Evolutionary conservation across 164 flowering plant genomes (phyloP), one percentile per base, ranked within the genome.

Genomic region (Nymphaea colorata): DNA sequence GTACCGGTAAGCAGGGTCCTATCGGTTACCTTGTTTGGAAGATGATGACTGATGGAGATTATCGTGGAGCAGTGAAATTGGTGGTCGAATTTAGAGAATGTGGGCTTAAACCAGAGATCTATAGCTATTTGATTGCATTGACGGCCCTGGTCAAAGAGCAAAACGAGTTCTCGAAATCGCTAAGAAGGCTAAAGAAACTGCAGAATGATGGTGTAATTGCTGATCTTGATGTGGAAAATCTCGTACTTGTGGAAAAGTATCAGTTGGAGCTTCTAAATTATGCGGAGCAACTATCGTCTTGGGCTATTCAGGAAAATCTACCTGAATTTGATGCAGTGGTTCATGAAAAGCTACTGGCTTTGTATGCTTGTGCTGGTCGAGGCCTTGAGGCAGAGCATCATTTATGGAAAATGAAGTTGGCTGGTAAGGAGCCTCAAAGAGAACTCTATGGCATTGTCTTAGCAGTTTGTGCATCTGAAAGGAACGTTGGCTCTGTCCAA

Each of bases 11-110:
- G 64, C 64, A 61, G 59, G 97, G 98, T 14, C 96, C 98, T 2
- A 80, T 80, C 75, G 98, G 98, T 25, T 93, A 87, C 75, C 94
- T 93, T 77, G 96, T 96, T 65, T 93, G 96, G 98, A 90, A 86
- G 79, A 85, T 89, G 92, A 90, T 89, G 97, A 97, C 72, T 67
- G 96, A 89, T 36, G 98, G 97, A 36, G 73, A 83, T 67, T 89
- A 85, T 70, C 69, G 67, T 25, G 88, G 73, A 64, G 91, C 91
- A 4, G 81, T 83, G 63, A 85, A 81, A 55, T 73, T 90, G 79
- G 90, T 93, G 69, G 82, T 86, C 6, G 74, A 85, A 65, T 78
- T 89, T 14, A 80, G 79, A 72, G 91, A 90, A 66, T 74, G 81
- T 67, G 97, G 90, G 43, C 76, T 93, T 70, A 82, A 81, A 75